Conservation (phyloP, 768 basidiomycete species). For the Calocybe cyanea region DNA sequence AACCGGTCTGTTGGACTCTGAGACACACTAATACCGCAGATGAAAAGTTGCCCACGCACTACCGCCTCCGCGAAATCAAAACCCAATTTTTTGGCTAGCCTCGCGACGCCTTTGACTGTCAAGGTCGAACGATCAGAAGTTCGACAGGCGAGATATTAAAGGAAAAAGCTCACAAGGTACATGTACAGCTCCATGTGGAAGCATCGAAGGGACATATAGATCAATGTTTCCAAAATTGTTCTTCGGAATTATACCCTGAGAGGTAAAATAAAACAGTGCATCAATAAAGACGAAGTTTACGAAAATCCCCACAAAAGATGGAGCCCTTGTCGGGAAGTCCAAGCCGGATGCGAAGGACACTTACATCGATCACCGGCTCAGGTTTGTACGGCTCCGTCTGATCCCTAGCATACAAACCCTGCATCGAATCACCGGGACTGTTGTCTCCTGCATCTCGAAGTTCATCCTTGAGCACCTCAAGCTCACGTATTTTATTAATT, state of each 20-base stretch:
- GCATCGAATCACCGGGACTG: slow-evolving; percentile 53
- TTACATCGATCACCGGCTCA: slow-evolving; percentile 78
- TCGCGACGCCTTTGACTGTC: slow-evolving; percentile 80
- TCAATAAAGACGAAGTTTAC: no score
- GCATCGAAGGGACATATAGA: slow-evolving; percentile 92
- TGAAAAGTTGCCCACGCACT: slow-evolving; percentile 47
- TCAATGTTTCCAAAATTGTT: slow-evolving; percentile 98
- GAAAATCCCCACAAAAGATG: slow-evolving; percentile 7
- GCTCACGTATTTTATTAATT: slow-evolving; percentile 68
- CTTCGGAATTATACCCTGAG: slow-evolving; percentile 86
- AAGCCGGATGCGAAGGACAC: slow-evolving; percentile 23
- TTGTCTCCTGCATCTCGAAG: slow-evolving; percentile 35
- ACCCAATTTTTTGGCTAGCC: slow-evolving; percentile 82
- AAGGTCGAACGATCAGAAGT: slow-evolving; percentile 5
- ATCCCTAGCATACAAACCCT: slow-evolving; percentile 78
- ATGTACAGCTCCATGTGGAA: slow-evolving; percentile 83
- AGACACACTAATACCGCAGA: neutral
- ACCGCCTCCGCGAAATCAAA: slow-evolving; percentile 95
- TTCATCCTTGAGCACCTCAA: slow-evolving; percentile 43
- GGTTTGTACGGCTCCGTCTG: slow-evolving; percentile 86
- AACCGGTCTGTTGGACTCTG: slow-evolving; percentile 64
- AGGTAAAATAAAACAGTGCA: neutral
- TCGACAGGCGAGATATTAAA: neutral
- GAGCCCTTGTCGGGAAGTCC: slow-evolving; percentile 1
- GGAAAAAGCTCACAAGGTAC: slow-evolving; percentile 71